Conservation (phyloP, 2,329 filamentous ascomycete species). For the Aspergillus cejpii region DNA sequence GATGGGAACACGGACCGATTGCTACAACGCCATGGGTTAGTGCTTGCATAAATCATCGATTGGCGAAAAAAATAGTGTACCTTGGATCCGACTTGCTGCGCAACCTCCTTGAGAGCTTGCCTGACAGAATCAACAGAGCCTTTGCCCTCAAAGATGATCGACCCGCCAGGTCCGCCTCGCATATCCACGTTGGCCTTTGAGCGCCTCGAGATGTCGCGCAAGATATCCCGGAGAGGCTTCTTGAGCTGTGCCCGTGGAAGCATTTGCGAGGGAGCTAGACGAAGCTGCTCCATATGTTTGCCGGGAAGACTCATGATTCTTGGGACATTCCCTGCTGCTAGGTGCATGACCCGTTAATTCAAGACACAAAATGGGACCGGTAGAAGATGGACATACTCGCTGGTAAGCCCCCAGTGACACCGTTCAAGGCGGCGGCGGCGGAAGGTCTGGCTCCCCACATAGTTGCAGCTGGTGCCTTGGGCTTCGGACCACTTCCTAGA, state of each 20-base stretch:
- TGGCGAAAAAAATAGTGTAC: slow-evolving; percentile 43
- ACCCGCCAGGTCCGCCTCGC: slow-evolving; percentile 63
- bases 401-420: slow-evolving; percentile 50
- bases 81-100: slow-evolving; percentile 79
- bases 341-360: slow-evolving; percentile 31
- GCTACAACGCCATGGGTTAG: slow-evolving; percentile 36
- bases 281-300: slow-evolving; percentile 69
- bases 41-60: neutral
- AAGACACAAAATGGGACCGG: slow-evolving; percentile 19
- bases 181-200: slow-evolving; percentile 81
- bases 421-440: slow-evolving; percentile 40
- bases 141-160: slow-evolving; percentile 73
- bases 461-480: slow-evolving; percentile 55
- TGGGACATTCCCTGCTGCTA: slow-evolving; percentile 36
- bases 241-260: slow-evolving; percentile 70
- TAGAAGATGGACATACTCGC: slow-evolving; percentile 40
- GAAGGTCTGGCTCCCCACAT: slow-evolving; percentile 65
- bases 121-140: slow-evolving; percentile 78
- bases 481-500: slow-evolving; percentile 65
- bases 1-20: slow-evolving; percentile 67
- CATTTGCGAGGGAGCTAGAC: slow-evolving; percentile 68
- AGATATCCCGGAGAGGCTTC: slow-evolving; percentile 74
- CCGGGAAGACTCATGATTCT: slow-evolving; percentile 69
- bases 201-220: slow-evolving; percentile 87
- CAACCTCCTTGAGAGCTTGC: slow-evolving; percentile 81